These are phyloP conservation scores for Penicillium brasilianum DNA, from an alignment of 2,329 filamentous ascomycete genomes.

Conservation along the genomic window DNA sequence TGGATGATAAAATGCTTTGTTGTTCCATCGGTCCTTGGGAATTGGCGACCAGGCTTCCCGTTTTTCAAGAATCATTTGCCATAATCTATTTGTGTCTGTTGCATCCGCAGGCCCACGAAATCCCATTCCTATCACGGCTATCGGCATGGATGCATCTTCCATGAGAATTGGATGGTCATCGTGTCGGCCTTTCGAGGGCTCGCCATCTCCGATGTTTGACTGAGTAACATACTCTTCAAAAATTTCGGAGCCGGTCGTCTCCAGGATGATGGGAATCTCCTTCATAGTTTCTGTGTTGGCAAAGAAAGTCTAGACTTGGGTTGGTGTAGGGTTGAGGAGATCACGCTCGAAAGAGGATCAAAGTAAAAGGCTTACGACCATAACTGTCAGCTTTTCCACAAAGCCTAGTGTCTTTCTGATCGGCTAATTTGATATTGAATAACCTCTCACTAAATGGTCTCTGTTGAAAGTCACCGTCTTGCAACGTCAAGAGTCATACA, in stretches of 20 bases:
- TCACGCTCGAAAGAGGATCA: not conserved
- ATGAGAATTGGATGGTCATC: conserved; percentile 10
- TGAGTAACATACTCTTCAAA: not conserved
- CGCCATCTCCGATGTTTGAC: not conserved
- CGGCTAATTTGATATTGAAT: not conserved
- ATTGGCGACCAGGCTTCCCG: conserved; percentile 30
- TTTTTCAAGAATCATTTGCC: conserved; percentile 30
- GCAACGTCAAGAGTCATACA: not conserved
- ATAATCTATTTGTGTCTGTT: conserved; percentile 26
- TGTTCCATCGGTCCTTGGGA: conserved; percentile 29
- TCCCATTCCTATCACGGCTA: conserved; percentile 35
- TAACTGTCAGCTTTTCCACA: not conserved
- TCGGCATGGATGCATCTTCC: conserved; percentile 23
- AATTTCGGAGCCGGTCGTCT: not conserved
- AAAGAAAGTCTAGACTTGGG: not conserved
- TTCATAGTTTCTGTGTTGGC: conserved; percentile 1
- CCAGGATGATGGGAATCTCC: conserved; percentile 5
- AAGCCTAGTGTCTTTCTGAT: not conserved
- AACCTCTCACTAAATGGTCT: not conserved
- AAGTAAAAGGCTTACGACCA: not conserved
- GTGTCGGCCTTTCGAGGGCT: not conserved
- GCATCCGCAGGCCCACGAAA: conserved; percentile 34
- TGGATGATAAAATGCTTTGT: conserved; percentile 34
- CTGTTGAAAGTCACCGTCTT: not conserved
- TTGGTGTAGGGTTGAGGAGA: no score